A percentile compares a stretch with the other conserved stretches of the same genome.
These are phyloP conservation scores for Cucumis melo DNA, from an alignment of 306 rosid genomes.

Conservation along the genomic window DNA sequence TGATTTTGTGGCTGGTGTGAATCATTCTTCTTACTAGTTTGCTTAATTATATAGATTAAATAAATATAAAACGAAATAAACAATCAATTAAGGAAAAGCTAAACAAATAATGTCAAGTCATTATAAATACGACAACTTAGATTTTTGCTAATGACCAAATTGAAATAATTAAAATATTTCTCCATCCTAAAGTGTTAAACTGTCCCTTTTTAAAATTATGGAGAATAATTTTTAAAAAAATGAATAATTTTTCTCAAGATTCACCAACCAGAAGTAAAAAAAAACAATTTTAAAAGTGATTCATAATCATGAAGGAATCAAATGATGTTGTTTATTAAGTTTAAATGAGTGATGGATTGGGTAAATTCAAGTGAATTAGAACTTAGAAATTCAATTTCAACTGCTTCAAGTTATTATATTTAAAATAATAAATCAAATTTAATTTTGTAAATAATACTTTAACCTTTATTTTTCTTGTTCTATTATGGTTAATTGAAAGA, in stretches of 20 bases:
- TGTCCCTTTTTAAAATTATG: neutral
- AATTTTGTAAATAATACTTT: too few species aligned
- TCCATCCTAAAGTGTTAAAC: neutral
- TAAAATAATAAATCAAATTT: too few species aligned
- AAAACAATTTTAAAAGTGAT: neutral
- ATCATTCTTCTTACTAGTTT: neutral
- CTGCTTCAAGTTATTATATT: too few species aligned
- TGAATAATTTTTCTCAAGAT: neutral
- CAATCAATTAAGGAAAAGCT: neutral
- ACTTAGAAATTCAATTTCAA: too few species aligned
- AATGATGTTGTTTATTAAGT: neutral
- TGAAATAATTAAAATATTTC: neutral
- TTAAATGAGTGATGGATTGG: neutral
- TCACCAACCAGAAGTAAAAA: neutral
- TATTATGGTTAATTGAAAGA: too few species aligned
- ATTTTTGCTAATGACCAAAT: neutral
- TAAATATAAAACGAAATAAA: too few species aligned
- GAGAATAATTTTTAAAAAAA: neutral
- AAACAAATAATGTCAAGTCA: neutral
- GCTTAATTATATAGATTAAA: neutral
- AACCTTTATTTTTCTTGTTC: too few species aligned
- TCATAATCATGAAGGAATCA: neutral
- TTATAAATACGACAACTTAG: neutral
- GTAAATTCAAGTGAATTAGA: too few species aligned
- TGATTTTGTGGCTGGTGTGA: neutral